Evolutionary conservation across 805 yeast species (phyloP).

Genomic region (Brettanomyces bruxellensis): DNA sequence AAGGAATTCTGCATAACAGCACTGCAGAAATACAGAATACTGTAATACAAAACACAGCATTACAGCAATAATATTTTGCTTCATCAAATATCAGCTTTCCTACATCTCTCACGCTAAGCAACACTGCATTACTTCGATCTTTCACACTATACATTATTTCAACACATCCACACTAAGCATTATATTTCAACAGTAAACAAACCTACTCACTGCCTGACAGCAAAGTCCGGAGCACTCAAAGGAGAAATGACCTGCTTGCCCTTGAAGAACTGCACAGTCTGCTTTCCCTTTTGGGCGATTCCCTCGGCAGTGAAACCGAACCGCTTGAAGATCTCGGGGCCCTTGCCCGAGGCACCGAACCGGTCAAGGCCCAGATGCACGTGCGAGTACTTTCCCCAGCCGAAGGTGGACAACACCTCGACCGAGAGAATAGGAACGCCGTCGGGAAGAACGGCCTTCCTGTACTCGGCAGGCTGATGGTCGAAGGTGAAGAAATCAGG

Average conservation of each 20-base stretch:
- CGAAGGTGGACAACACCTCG: conserved; percentile 85
- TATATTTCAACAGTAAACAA: no score
- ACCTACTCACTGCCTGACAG: no score
- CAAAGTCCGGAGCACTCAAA: conserved; percentile 49
- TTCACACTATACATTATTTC: no score
- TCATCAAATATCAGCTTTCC: no score
- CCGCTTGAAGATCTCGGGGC: conserved; percentile 67
- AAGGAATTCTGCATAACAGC: no score
- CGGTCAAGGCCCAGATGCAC: conserved; percentile 92
- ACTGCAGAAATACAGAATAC: no score
- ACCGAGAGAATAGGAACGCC: conserved; percentile 89
- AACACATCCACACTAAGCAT: no score
- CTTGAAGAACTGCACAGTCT: conserved; percentile 76
- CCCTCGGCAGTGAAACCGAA: conserved; percentile 93
- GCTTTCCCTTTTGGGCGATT: conserved; percentile 74
- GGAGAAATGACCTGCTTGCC: conserved; percentile 68
- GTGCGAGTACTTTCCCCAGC: conserved; percentile 94
- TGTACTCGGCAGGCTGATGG: conserved; percentile 71
- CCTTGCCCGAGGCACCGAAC: conserved; percentile 96
- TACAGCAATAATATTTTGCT: no score
- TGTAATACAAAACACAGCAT: no score
- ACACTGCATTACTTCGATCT: no score
- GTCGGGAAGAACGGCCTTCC: conserved; percentile 84
- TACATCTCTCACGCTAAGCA: no score
- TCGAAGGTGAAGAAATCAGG: conserved; percentile 93